Evolutionary conservation across 1,284 basidiomycete species (phyloP).

Genomic region (Chiua sp.): DNA sequence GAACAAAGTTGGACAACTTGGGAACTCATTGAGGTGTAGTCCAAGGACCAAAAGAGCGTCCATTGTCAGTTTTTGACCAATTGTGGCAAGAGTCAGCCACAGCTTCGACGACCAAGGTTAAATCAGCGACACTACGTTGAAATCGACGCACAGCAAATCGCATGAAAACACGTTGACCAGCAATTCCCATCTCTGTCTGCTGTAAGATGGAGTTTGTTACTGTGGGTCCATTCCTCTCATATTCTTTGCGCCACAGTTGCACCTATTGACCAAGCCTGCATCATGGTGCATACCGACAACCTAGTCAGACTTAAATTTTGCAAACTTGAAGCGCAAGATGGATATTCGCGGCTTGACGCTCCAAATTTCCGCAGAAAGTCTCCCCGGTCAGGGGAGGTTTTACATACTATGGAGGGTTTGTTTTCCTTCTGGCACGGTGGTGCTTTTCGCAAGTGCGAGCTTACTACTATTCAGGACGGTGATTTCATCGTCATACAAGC

Average conservation of each 20-base stretch:
- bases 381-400: slow-evolving; percentile 23
- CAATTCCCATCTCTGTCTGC: background rate
- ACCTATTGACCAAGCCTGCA: slow-evolving; percentile 1
- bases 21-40: too few relatives aligned
- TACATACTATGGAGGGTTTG: slow-evolving; percentile 38
- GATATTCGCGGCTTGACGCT: slow-evolving; percentile 33
- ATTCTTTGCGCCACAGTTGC: slow-evolving; percentile 1
- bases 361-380: slow-evolving; percentile 14
- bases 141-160: slow-evolving; percentile 9
- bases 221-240: slow-evolving; percentile 30
- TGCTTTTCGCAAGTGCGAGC: slow-evolving; percentile 11
- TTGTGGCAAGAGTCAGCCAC: too few relatives aligned
- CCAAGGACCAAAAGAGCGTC: too few relatives aligned
- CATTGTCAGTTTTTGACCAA: too few relatives aligned
- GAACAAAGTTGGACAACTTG: too few relatives aligned
- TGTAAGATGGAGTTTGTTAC: slow-evolving; percentile 33
- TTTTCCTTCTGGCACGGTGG: background rate
- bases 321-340: slow-evolving; percentile 30
- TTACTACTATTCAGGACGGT: slow-evolving; percentile 29
- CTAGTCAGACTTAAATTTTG: slow-evolving; percentile 24
- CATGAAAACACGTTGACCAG: slow-evolving; percentile 28
- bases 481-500: slow-evolving; percentile 48
- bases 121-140: too few relatives aligned
- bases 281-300: too few relatives aligned
- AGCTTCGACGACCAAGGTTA: too few relatives aligned